Conservation (phyloP, 2,329 filamentous ascomycete genomes). For the Trichoderma semiorbis region DNA sequence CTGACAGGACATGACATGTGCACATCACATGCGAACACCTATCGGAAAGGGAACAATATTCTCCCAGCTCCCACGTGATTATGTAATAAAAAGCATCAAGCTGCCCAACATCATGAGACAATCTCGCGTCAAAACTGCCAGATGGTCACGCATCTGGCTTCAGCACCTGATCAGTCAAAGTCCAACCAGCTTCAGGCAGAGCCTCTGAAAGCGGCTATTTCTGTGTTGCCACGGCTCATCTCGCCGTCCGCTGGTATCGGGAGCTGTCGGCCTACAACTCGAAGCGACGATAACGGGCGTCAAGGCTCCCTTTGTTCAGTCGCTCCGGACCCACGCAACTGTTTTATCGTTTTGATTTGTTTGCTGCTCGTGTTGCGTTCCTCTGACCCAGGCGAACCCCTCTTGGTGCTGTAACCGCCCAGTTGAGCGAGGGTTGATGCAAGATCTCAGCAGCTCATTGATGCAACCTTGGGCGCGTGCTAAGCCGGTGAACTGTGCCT, state of each 20-base stretch:
- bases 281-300: background rate
- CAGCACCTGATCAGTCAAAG: conserved; percentile 20
- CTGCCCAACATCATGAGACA: conserved; percentile 16
- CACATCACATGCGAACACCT: background rate
- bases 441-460: background rate
- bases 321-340: conserved; percentile 9
- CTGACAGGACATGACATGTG: background rate
- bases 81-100: conserved; percentile 15
- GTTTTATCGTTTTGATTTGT: background rate
- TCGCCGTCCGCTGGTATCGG: conserved; percentile 3
- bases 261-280: background rate
- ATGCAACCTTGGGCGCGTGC: conserved; percentile 8
- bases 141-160: conserved; percentile 7
- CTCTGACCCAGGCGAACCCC: background rate
- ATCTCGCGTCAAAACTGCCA: conserved; percentile 7
- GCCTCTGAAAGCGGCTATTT: background rate
- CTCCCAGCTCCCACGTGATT: background rate
- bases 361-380: background rate
- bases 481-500: conserved; percentile 5
- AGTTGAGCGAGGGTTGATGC: conserved; percentile 1
- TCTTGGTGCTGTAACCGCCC: background rate
- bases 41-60: conserved; percentile 4
- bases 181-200: conserved; percentile 17
- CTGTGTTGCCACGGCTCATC: background rate
- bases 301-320: conserved; percentile 3